Base-by-base conservation (phyloP, 257 asterid genomes). In the Capsicum baccatum region DNA sequence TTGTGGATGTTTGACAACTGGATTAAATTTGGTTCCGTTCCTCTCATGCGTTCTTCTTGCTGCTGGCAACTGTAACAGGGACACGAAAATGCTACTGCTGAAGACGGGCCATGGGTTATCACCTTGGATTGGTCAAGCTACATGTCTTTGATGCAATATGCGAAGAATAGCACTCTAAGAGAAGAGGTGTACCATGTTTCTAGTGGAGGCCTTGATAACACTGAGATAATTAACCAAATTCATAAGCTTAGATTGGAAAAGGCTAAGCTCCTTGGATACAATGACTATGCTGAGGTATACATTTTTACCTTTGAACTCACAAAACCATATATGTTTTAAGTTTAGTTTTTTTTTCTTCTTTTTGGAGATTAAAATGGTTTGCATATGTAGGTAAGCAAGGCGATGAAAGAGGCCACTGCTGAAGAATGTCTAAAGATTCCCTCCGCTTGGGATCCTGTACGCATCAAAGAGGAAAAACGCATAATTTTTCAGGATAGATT, bases 101-200 rank as follows among this genome's bases (percentile, higher is more conserved):
- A 95, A 87, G 89, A 83, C 86, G 99, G 99, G 55, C 99, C 99
- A 15, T 97, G 99, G 99, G 74, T 97, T 6, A 89, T 97, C 60
- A 95, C 99, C 73, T 84, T 95, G 93, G 99, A 97, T 81, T 96
- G 96, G 68, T 98, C 99, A 76, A 94, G 99, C 85, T 94, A 68
- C 87, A 90, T 86, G 92, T 90, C 99, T 83, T 96, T 95, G 48
- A 85, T 94, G 96, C 98, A 95, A 88, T 98, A 97, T 85, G 96
- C 98, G 56, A 92, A 90, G 87, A 95, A 93, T 64, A 93, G 98
- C 86, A 81, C 91, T 54, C 88, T 97, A 89, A 95, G 99, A 17
- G 98, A 97, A 94, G 99, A 97, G 90, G 97, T 97, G 71, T 97
- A 97, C 89, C 94, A 91, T 86, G 98, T 98, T 87, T 95, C 98